Evolutionary conservation across 257 asterid species (phyloP).

Genomic region (Thymus mandschuricus): DNA sequence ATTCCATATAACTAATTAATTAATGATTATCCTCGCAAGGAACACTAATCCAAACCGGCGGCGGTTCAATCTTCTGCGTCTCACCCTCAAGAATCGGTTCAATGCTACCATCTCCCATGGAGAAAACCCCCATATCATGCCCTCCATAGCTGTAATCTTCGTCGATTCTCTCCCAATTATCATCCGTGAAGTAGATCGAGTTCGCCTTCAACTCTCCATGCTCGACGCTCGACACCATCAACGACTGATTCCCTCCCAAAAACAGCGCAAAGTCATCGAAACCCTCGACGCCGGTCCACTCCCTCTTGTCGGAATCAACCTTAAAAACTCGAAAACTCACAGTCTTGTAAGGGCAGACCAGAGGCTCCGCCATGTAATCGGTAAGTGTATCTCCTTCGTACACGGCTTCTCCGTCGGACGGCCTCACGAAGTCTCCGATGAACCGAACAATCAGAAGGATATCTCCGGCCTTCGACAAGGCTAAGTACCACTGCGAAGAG

Average conservation of each 20-base stretch:
- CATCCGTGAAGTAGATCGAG: constrained; percentile 47
- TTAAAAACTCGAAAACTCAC: constrained; percentile 34
- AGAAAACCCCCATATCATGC: constrained; percentile 43
- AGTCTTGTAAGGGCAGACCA: constrained; percentile 40
- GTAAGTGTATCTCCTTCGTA: constrained; percentile 38
- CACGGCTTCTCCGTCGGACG: constrained; percentile 29
- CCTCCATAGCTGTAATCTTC: constrained; percentile 47
- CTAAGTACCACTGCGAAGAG: constrained; percentile 32
- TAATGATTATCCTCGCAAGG: background rate
- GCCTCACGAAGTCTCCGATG: constrained; percentile 41
- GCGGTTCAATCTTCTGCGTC: constrained; percentile 30
- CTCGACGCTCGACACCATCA: constrained; percentile 14
- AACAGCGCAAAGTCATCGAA: constrained; percentile 35
- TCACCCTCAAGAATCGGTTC: constrained; percentile 6
- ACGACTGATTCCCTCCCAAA: constrained; percentile 45
- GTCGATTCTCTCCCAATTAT: constrained; percentile 40
- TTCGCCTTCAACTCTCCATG: constrained; percentile 22
- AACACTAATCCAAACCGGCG: constrained; percentile 39
- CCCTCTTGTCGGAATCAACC: background rate
- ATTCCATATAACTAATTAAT: no score
- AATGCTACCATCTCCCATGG: constrained; percentile 31
- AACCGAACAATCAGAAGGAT: constrained; percentile 34
- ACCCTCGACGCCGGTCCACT: constrained; percentile 28
- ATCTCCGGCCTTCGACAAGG: constrained; percentile 5
- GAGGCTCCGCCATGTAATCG: background rate